Evolutionary conservation across 2,329 filamentous ascomycete genomes (phyloP).

Genomic region (Elsinoe necatrix): DNA sequence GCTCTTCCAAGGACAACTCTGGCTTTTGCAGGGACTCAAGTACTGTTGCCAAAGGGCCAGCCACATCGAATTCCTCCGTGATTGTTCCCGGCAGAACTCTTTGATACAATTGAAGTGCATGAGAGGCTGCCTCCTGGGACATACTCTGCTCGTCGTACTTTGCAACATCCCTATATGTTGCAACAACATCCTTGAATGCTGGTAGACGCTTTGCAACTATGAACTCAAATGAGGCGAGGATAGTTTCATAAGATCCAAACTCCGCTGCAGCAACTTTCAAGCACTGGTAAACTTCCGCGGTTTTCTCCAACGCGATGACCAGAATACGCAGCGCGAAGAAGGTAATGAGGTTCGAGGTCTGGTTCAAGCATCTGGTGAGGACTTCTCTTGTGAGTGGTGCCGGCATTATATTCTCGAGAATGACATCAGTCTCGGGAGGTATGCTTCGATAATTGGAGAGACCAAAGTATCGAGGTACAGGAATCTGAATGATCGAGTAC

Average conservation of each 20-base stretch:
- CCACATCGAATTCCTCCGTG: conserved; percentile 79
- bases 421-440: conserved; percentile 69
- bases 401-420: conserved; percentile 81
- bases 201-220: conserved; percentile 74
- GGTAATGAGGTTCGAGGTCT: conserved; percentile 68
- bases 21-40: conserved; percentile 50
- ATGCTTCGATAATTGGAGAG: conserved; percentile 53
- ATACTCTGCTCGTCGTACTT: conserved; percentile 55
- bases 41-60: conserved; percentile 61
- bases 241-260: conserved; percentile 54
- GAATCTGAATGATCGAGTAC: conserved; percentile 68
- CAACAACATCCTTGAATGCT: conserved; percentile 70
- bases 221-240: conserved; percentile 43
- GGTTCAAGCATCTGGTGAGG: conserved; percentile 67
- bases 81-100: conserved; percentile 71
- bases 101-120: conserved; percentile 76
- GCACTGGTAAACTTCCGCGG: conserved; percentile 55
- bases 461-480: conserved; percentile 65
- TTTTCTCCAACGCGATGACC: conserved; percentile 68
- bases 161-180: conserved; percentile 60
- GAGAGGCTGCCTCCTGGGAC: conserved; percentile 69
- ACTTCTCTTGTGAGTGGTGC: conserved; percentile 72
- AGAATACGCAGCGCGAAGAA: conserved; percentile 79
- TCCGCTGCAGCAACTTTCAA: conserved; percentile 44
- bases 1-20: conserved; percentile 31